Percentiles rank a stretch among this genome's conserved stretches.
Conservation (phyloP, 257 asterid species). For the Solanum tacnaense region DNA sequence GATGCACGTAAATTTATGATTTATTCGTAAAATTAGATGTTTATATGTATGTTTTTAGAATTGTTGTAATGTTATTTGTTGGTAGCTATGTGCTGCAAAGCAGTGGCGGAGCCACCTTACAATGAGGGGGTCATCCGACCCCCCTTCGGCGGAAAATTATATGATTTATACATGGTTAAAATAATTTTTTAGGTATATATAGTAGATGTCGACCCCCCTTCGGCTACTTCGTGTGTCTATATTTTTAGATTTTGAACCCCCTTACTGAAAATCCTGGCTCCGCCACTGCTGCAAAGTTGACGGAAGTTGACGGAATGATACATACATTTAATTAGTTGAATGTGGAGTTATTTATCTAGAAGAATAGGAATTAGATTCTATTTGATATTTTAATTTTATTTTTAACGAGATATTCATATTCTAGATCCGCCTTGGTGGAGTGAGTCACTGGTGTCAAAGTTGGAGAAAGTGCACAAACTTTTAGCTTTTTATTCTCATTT, state of each 20-base stretch:
- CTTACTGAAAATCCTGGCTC: no score
- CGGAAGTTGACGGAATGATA: background rate
- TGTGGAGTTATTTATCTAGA: background rate
- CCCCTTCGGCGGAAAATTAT: no score
- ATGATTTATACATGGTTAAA: no score
- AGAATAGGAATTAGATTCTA: fast-evolving
- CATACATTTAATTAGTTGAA: background rate
- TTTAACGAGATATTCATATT: background rate
- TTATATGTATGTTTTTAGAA: background rate
- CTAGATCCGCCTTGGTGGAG: fast-evolving
- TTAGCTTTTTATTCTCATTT: background rate
- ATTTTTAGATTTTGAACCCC: no score
- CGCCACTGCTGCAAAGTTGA: no score
- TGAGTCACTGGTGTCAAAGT: background rate
- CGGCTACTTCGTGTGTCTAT: no score
- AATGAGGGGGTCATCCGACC: no score
- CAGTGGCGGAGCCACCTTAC: no score
- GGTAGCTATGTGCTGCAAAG: background rate
- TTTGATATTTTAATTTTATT: background rate
- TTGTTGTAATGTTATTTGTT: no score
- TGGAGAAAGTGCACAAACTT: background rate
- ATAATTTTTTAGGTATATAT: no score
- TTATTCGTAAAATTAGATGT: no score
- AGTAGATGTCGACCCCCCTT: no score
- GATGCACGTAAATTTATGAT: fast-evolving